phyloP scores from a whole-genome alignment of 2,329 filamentous ascomycete species.

The Sporothrix dimorphospora region DNA sequence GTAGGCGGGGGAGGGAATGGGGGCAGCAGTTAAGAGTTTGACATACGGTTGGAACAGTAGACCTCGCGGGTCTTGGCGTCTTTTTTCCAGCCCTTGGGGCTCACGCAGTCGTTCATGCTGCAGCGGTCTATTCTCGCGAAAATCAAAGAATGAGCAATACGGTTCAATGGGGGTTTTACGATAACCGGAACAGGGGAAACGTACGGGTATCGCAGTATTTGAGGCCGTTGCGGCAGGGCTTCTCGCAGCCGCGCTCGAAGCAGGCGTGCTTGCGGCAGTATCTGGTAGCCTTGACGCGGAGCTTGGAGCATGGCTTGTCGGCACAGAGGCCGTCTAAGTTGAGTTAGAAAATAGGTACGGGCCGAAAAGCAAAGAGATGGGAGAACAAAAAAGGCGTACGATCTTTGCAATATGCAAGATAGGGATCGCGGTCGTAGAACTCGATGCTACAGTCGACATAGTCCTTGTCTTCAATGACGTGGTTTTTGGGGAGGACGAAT shows the following conservation, averaged over 20 bases:
- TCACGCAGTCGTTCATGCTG: slow-evolving; percentile 2
- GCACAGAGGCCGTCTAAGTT: slow-evolving; percentile 26
- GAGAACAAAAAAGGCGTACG: slow-evolving; percentile 12
- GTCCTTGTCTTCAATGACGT: slow-evolving; percentile 20
- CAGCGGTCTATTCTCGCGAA: slow-evolving; percentile 26
- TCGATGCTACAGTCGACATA: slow-evolving; percentile 23
- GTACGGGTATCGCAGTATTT: slow-evolving; percentile 23
- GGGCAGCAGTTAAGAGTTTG: background rate
- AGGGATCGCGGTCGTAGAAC: slow-evolving; percentile 24
- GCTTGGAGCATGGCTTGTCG: background rate
- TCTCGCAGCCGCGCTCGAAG: slow-evolving; percentile 28
- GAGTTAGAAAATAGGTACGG: background rate
- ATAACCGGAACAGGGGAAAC: background rate
- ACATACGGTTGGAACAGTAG: slow-evolving; percentile 30
- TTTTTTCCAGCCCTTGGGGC: slow-evolving; percentile 28
- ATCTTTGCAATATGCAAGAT: slow-evolving; percentile 27
- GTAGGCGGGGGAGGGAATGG: background rate
- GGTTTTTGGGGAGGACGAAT: background rate
- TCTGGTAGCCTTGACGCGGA: slow-evolving; percentile 16
- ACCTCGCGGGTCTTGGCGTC: slow-evolving; percentile 24
- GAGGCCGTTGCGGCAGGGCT: background rate
- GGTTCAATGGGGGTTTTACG: no score
- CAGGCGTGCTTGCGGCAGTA: slow-evolving; percentile 32
- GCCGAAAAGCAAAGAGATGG: background rate
- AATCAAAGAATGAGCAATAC: background rate